Base-by-base conservation (phyloP, 441 rosid genomes). In the Gossypium gossypioides region DNA sequence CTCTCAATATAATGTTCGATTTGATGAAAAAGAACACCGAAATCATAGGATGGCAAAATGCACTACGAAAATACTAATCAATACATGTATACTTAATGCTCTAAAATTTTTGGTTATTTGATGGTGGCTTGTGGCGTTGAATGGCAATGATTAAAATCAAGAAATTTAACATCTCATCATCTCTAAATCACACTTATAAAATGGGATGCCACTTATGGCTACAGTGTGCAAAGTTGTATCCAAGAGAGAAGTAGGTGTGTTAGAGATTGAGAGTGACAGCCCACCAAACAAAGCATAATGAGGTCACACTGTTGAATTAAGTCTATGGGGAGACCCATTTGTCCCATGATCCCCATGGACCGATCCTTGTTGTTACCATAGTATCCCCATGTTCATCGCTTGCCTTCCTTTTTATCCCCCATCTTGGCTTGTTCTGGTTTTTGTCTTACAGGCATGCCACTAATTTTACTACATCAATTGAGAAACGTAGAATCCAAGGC, bases 401-500 rank as follows among this genome's bases (percentile, higher is more conserved):
- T 1, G 15, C 29, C 24, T 9, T n/a, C 24, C 0, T 61, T 61
- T 61, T 15, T 16, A 7, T 34, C 22, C 52, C 52, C 16, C 65
- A 15, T 16, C 16, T 32, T 32, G 22, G 25, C 22, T 46, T 19
- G 15, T 4, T 64, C 10, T 21, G 7, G 10, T 13, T 46, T 21
- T 5, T n/a, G 55, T 12, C 2, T 13, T 4, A 9, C 15, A 18
- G 21, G 1, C 24, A 9, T 8, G 22, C 21, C 19, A 18, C 12
- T 15, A 8, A 19, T 25, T n/a, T 34, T 8, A 27, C 40, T 68
- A 22, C 61, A 25, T 10, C n/a, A n/a, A 32, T 75, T 42, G 22
- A 72, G 34, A 76, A 78, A 79, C 72, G 68, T 65, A 29, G 80
- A 81, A 83, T 83, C 81, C 80, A 75, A 83, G 80, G 80, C 72